A percentile compares a stretch with the other conserved stretches of the same genome.
These are phyloP conservation scores for Solanum gracilifrons DNA, from an alignment of 257 asterid genomes.

Conservation along the genomic window DNA sequence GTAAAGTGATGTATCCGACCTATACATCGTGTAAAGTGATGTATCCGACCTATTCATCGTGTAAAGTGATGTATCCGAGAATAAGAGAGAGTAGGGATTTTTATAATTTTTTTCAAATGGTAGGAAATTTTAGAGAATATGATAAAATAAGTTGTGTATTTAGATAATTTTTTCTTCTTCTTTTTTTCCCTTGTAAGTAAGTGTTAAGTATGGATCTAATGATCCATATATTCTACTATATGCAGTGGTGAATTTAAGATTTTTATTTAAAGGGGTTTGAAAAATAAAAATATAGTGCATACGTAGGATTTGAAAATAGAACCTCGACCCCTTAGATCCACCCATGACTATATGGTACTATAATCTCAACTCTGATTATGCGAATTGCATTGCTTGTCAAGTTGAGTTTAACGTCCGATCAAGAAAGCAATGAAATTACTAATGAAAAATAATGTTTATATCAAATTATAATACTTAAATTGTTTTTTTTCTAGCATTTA, in stretches of 20 bases:
- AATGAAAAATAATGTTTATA: background rate
- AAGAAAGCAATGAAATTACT: background rate
- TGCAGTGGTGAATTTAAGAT: accelerated
- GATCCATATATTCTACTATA: background rate
- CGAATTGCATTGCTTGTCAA: background rate
- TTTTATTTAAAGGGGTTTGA: background rate
- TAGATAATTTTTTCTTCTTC: too few relatives aligned
- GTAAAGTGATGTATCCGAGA: too few relatives aligned
- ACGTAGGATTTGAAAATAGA: background rate
- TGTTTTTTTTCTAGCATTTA: background rate
- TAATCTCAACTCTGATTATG: background rate
- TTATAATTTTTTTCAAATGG: too few relatives aligned
- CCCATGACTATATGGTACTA: background rate
- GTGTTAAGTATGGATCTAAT: background rate
- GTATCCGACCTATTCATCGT: too few relatives aligned
- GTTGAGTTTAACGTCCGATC: background rate
- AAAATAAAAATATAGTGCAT: background rate
- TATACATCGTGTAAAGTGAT: too few relatives aligned
- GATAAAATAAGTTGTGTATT: too few relatives aligned
- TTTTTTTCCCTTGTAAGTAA: background rate
- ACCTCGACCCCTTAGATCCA: background rate
- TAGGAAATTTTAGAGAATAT: too few relatives aligned
- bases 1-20: too few relatives aligned
- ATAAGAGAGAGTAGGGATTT: too few relatives aligned
- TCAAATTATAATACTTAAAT: background rate